phyloP scores from a whole-genome alignment of 257 asterid genomes.

The Nicotiana undulata region DNA sequence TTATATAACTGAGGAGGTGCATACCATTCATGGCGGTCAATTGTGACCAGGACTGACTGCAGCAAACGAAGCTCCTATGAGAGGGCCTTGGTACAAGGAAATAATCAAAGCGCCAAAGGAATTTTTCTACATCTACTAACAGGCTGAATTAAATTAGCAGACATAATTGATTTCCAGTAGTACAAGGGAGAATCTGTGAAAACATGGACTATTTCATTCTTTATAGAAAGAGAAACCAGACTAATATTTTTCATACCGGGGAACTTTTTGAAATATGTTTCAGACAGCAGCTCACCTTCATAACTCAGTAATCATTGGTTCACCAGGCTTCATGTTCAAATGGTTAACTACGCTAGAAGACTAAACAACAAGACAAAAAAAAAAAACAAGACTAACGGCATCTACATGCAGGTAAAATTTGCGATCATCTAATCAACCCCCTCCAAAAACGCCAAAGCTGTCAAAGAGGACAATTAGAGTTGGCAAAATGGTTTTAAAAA shows the following conservation, averaged over 20 bases:
- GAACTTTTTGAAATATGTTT: background rate
- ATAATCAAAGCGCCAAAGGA: background rate
- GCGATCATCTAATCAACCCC: background rate
- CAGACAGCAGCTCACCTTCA: background rate
- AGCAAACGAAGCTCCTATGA: slow-evolving; percentile 14
- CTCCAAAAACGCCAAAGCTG: background rate
- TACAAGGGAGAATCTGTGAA: background rate
- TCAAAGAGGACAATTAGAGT: background rate
- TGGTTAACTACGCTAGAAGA: background rate
- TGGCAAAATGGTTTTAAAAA: no score
- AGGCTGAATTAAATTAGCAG: background rate
- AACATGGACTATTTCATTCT: background rate
- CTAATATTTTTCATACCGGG: background rate
- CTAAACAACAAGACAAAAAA: background rate
- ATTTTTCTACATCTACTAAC: background rate
- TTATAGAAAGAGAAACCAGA: background rate
- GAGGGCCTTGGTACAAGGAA: background rate
- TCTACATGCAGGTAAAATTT: background rate
- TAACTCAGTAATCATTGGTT: background rate
- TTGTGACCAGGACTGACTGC: slow-evolving; percentile 97
- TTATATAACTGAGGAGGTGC: slow-evolving; percentile 86
- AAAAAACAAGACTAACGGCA: background rate
- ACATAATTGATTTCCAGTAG: background rate
- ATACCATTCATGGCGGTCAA: slow-evolving; percentile 99
- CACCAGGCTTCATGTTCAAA: background rate